These are phyloP conservation scores for Aspergillus phoenicis DNA, from an alignment of 2,329 filamentous ascomycete species.

Conservation along the genomic window DNA sequence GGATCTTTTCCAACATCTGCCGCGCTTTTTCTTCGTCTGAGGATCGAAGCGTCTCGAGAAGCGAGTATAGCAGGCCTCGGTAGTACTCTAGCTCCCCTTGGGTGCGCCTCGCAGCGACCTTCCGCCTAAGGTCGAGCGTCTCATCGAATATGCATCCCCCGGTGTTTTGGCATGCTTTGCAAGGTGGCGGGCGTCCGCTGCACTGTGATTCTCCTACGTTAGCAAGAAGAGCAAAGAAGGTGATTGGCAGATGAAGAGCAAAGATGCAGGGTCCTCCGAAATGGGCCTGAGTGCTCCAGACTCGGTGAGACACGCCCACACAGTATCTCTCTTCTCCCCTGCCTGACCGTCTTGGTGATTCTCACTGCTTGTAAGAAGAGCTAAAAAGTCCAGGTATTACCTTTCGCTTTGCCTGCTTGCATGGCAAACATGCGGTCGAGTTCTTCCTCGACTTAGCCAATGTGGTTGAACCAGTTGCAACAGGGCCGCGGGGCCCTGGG, in stretches of 20 bases:
- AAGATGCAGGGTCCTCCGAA: neutral
- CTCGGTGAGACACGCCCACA: neutral
- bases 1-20: constrained; percentile 33
- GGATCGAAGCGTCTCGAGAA: constrained; percentile 34
- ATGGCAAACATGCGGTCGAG: constrained; percentile 39
- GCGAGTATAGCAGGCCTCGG: constrained; percentile 33
- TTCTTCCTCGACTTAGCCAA: constrained; percentile 38
- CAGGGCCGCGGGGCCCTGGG: constrained; percentile 26
- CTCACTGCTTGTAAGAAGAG: neutral
- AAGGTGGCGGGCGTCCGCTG: constrained; percentile 38
- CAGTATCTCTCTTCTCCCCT: no score
- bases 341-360: neutral
- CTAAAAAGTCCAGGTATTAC: constrained; percentile 19
- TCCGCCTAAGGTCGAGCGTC: constrained; percentile 39
- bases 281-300: no score
- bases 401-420: constrained; percentile 43
- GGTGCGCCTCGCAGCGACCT: constrained; percentile 40
- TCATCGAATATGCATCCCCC: constrained; percentile 41
- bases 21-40: constrained; percentile 27
- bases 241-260: neutral
- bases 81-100: constrained; percentile 39
- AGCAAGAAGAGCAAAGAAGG: constrained; percentile 10
- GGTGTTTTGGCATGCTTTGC: constrained; percentile 37
- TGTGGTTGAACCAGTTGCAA: constrained; percentile 22
- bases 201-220: constrained; percentile 30